phyloP scores from a whole-genome alignment of 2,329 filamentous ascomycete genomes.

The Dryadomyces sulphureus region DNA sequence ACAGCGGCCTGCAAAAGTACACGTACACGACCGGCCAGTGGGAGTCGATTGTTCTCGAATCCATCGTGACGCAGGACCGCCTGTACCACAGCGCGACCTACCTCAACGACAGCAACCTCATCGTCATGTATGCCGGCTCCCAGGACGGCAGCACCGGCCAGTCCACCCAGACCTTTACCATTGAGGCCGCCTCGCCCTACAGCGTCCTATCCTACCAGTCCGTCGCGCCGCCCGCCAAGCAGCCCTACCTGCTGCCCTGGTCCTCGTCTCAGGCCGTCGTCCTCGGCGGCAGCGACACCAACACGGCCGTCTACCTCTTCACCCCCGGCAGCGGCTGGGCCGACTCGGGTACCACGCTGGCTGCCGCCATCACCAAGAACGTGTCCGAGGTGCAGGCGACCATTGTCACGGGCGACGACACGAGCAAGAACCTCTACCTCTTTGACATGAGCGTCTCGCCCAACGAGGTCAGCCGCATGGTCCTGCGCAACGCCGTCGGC shows the following conservation, averaged over 20 bases:
- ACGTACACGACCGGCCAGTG: slow-evolving; percentile 39
- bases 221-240: slow-evolving; percentile 43
- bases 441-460: slow-evolving; percentile 65
- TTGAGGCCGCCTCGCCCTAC: slow-evolving; percentile 53
- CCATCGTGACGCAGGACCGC: slow-evolving; percentile 49
- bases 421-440: slow-evolving; percentile 61
- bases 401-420: slow-evolving; percentile 57
- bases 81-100: slow-evolving; percentile 64
- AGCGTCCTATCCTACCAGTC: slow-evolving; percentile 41
- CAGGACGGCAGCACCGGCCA: slow-evolving; percentile 40
- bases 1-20: slow-evolving; percentile 61
- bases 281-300: slow-evolving; percentile 55
- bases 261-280: slow-evolving; percentile 55
- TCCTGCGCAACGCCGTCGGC: slow-evolving; percentile 49
- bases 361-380: slow-evolving; percentile 43
- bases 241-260: slow-evolving; percentile 64
- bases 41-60: slow-evolving; percentile 28
- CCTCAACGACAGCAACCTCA: slow-evolving; percentile 51
- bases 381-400: slow-evolving; percentile 42
- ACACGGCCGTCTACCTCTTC: slow-evolving; percentile 60
- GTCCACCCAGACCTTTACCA: slow-evolving; percentile 63
- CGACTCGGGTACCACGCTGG: slow-evolving; percentile 49
- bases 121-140: slow-evolving; percentile 70
- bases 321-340: slow-evolving; percentile 49
- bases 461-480: slow-evolving; percentile 56